Evolutionary conservation across 352 stramenopile species (phyloP).

Genomic region (Pythium phragmitis): DNA sequence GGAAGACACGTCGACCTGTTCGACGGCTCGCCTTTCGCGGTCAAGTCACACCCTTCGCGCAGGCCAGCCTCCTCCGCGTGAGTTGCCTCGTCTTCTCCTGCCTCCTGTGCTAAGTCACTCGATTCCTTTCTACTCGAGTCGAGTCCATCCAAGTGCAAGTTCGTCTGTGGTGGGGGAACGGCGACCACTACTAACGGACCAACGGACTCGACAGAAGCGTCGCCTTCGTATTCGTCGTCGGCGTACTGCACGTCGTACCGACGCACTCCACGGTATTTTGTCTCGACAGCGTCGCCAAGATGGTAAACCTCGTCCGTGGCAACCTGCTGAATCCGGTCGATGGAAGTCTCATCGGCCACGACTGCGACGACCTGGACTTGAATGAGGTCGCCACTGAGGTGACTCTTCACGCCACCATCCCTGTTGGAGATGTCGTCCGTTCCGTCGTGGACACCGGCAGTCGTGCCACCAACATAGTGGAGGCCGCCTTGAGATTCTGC

Average conservation of each 20-base stretch:
- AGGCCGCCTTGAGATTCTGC: conserved; percentile 3
- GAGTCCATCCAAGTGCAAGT: background rate
- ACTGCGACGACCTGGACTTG: background rate
- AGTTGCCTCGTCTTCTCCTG: too few species aligned
- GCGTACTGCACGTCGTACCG: conserved; percentile 22
- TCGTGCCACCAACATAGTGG: conserved; percentile 8
- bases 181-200: background rate
- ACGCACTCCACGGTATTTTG: conserved; percentile 13
- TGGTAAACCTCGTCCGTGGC: background rate
- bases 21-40: too few species aligned
- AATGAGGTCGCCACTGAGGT: conserved; percentile 31
- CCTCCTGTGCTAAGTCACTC: background rate
- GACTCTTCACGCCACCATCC: conserved; percentile 31
- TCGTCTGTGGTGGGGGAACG: background rate
- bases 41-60: too few species aligned
- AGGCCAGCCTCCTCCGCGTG: too few species aligned
- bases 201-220: conserved; percentile 11
- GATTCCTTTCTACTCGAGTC: background rate
- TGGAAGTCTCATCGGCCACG: background rate
- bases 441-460: conserved; percentile 8
- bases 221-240: conserved; percentile 25
- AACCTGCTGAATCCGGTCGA: background rate
- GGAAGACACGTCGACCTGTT: too few species aligned
- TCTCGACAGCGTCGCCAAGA: conserved; percentile 15
- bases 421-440: conserved; percentile 32